phyloP scores from a whole-genome alignment of 2,329 filamentous ascomycete species.

The Aplosporella prunicola region DNA sequence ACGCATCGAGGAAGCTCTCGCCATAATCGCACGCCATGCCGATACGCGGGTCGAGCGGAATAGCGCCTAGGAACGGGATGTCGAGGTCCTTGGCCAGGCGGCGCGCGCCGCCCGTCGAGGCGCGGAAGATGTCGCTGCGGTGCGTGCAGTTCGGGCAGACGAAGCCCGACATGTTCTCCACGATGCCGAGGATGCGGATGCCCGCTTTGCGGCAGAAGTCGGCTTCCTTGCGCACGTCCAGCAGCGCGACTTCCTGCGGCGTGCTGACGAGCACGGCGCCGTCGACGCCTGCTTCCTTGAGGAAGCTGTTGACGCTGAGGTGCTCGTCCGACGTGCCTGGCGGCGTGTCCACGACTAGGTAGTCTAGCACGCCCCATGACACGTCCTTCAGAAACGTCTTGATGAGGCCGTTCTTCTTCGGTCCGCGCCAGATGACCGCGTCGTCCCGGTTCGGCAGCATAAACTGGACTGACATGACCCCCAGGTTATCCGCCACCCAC shows the following conservation, averaged over 20 bases:
- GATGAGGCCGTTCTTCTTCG: constrained; percentile 97
- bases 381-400: constrained; percentile 98
- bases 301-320: constrained; percentile 80
- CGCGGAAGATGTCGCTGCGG: constrained; percentile 72
- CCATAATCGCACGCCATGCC: constrained; percentile 96
- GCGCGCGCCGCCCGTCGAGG: constrained; percentile 80
- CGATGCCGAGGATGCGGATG: constrained; percentile 77
- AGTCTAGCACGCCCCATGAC: constrained; percentile 93
- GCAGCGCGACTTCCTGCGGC: constrained; percentile 82
- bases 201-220: constrained; percentile 95
- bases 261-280: constrained; percentile 91
- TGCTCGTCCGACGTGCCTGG: constrained; percentile 95
- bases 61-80: constrained; percentile 79
- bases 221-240: constrained; percentile 95
- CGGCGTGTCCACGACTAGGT: constrained; percentile 86
- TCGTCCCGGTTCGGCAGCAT: constrained; percentile 92
- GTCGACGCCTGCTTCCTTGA: constrained; percentile 86
- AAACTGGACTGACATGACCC: constrained; percentile 96
- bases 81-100: constrained; percentile 75
- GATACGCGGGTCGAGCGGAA: constrained; percentile 87
- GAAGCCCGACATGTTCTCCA: constrained; percentile 97
- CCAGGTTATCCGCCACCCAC: constrained; percentile 89
- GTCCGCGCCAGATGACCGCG: constrained; percentile 92
- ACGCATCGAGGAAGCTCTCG: constrained; percentile 92
- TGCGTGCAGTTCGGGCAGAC: constrained; percentile 89